Conservation (phyloP, 2,329 filamentous ascomycete species). For the Saccharata proteae region DNA sequence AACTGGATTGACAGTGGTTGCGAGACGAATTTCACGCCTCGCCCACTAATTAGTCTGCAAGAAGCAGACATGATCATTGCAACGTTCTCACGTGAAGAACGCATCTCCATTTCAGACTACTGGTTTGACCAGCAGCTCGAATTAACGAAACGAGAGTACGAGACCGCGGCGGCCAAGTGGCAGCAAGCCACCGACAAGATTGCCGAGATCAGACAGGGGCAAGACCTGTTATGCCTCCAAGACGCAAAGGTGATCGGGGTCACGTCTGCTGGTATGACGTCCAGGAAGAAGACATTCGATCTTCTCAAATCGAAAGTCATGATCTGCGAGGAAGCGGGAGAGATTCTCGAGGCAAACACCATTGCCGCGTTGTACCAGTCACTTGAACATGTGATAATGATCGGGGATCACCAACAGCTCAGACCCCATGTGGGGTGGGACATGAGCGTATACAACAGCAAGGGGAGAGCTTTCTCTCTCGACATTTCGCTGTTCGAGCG, state of each 20-base stretch:
- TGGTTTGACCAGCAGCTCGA: too few species aligned
- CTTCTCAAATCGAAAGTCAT: conserved; percentile 43
- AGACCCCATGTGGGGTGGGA: conserved; percentile 45
- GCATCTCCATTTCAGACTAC: too few species aligned
- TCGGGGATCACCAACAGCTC: conserved; percentile 52
- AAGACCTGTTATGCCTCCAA: conserved; percentile 25
- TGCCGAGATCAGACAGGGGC: too few species aligned
- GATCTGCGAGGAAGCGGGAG: conserved; percentile 56
- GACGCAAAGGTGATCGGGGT: conserved; percentile 44
- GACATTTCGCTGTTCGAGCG: conserved; percentile 53
- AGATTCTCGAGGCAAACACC: conserved; percentile 53
- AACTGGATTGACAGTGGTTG: too few species aligned
- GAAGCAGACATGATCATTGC: too few species aligned
- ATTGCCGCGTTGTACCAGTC: conserved; percentile 47
- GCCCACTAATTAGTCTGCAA: too few species aligned
- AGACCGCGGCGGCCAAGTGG: too few species aligned
- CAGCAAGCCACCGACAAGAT: too few species aligned
- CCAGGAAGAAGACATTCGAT: conserved; percentile 36
- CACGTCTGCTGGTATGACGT: conserved; percentile 50
- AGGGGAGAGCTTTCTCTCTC: conserved; percentile 39
- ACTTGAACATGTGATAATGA: conserved; percentile 49
- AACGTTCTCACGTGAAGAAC: background rate
- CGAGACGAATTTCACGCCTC: too few species aligned
- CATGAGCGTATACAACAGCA: conserved; percentile 38
- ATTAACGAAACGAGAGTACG: too few species aligned